phyloP scores from a whole-genome alignment of 1,284 basidiomycete species.

The Porodaedalea pini region DNA sequence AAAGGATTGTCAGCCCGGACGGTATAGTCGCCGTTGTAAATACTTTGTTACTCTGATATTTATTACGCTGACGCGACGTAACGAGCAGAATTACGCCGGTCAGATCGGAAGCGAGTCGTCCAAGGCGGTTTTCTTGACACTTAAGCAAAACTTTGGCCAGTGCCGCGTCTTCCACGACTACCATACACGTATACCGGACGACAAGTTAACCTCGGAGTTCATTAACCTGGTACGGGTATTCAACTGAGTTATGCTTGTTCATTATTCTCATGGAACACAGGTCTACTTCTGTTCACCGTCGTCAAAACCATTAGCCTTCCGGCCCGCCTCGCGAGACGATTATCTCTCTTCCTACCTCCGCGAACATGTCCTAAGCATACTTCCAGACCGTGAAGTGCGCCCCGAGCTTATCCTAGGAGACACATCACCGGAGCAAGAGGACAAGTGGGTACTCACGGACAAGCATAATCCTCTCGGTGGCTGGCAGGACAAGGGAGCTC shows the following conservation, averaged over 20 bases:
- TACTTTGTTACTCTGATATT: constrained; percentile 19
- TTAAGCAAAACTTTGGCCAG: constrained; percentile 61
- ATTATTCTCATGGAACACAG: constrained; percentile 36
- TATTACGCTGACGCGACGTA: background rate
- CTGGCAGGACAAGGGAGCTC: constrained; percentile 60
- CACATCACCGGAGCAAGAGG: constrained; percentile 34
- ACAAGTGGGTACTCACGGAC: constrained; percentile 55
- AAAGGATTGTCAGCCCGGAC: constrained; percentile 58
- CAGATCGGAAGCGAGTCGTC: constrained; percentile 58
- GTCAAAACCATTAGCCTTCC: constrained; percentile 58
- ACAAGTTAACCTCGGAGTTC: constrained; percentile 52
- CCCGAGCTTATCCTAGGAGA: constrained; percentile 44
- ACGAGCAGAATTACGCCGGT: constrained; percentile 68
- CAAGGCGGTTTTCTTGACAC: constrained; percentile 63
- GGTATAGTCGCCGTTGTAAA: constrained; percentile 79
- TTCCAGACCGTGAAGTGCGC: constrained; percentile 52
- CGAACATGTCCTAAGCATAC: constrained; percentile 41
- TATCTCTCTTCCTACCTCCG: constrained; percentile 68
- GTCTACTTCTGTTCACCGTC: constrained; percentile 77
- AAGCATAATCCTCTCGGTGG: constrained; percentile 55
- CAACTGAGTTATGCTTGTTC: background rate
- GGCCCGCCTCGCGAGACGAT: constrained; percentile 49
- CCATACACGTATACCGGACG: constrained; percentile 39
- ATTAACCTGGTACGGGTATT: constrained; percentile 64
- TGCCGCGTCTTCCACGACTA: constrained; percentile 83